phyloP scores from a whole-genome alignment of 169 alveolate species.

The Plasmodium yoelii region DNA sequence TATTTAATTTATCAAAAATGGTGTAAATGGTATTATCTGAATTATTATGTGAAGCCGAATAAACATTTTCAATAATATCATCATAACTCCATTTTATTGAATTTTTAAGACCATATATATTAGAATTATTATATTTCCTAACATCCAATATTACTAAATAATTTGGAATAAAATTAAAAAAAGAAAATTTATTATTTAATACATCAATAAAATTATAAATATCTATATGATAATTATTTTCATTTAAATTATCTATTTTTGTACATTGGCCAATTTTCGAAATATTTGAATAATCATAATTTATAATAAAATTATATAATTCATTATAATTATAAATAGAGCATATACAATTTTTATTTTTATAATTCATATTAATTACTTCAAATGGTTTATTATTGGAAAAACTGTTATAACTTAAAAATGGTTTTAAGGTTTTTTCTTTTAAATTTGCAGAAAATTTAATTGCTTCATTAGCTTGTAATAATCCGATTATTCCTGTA shows the following conservation, averaged over 20 bases:
- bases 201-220: constrained; percentile 51
- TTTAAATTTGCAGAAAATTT: constrained; percentile 78
- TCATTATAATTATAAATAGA: constrained; percentile 3
- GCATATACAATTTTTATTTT: constrained; percentile 77
- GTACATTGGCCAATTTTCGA: constrained; percentile 10
- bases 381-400: constrained; percentile 79
- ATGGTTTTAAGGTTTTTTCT: constrained; percentile 67
- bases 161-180: constrained; percentile 25
- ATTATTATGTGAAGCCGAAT: constrained; percentile 60
- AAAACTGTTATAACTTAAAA: constrained; percentile 78
- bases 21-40: background rate
- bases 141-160: constrained; percentile 51
- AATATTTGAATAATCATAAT: constrained; percentile 2
- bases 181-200: constrained; percentile 38
- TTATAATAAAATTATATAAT: constrained; percentile 28
- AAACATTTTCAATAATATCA: constrained; percentile 57
- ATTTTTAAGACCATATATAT: constrained; percentile 51
- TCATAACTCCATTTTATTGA: constrained; percentile 70
- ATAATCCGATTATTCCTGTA: constrained; percentile 84
- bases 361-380: constrained; percentile 71
- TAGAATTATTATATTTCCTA: constrained; percentile 27
- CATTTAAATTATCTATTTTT: background rate
- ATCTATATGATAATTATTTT: constrained; percentile 69
- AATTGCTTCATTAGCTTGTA: constrained; percentile 85
- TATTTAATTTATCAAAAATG: constrained; percentile 33